A percentile compares a stretch with the other conserved stretches of the same genome.
These are phyloP conservation scores for Pseudoneurospora amorphoporcata DNA, from an alignment of 495 filamentous ascomycete genomes.

Conservation along the genomic window DNA sequence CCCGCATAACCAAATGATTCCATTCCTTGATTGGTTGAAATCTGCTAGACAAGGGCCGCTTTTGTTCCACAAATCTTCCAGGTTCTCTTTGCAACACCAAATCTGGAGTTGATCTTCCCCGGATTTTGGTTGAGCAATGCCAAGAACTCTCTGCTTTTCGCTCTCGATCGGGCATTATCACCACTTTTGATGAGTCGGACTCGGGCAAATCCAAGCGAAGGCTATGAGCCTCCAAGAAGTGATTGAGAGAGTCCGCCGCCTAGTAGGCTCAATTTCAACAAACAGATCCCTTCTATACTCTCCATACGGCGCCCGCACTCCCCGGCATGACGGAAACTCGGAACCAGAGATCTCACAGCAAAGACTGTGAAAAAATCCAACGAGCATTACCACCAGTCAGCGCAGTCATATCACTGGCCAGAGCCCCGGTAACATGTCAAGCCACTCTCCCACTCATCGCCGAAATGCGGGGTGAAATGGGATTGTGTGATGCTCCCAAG, in stretches of 20 bases:
- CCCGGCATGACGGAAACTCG: background rate
- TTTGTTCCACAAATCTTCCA: background rate
- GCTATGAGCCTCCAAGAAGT: background rate
- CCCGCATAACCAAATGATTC: background rate
- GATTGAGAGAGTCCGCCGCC: background rate
- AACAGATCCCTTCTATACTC: background rate
- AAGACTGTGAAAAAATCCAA: background rate
- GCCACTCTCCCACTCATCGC: background rate
- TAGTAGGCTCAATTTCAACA: background rate
- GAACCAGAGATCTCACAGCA: background rate
- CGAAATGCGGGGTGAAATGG: background rate
- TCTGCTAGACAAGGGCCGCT: background rate
- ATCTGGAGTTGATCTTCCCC: background rate
- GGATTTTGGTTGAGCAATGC: background rate
- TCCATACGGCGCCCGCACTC: background rate
- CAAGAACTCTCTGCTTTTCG: background rate
- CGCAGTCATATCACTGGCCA: background rate
- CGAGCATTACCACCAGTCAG: background rate
- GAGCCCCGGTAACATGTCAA: background rate
- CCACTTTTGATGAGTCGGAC: background rate
- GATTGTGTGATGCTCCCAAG: background rate
- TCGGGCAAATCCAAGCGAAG: background rate
- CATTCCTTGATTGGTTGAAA: background rate
- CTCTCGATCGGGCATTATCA: background rate
- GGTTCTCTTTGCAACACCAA: background rate